Conservation (phyloP, 176 grass and related monocot genomes). For the Musa beccarii region DNA sequence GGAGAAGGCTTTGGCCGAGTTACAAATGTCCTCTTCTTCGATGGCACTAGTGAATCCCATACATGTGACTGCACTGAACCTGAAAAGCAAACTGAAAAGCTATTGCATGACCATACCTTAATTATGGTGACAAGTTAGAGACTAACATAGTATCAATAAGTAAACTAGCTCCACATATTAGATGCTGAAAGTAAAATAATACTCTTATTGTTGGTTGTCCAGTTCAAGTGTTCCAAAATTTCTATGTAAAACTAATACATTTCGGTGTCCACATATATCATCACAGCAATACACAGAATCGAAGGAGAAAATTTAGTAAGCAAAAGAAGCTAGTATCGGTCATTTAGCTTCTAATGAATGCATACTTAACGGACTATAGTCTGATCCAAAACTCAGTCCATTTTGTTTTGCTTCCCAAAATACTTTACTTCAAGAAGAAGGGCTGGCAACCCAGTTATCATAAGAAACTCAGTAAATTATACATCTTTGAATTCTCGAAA, state of each 20-base stretch:
- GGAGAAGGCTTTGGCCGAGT: slow-evolving; percentile 33
- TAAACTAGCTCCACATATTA: not conserved
- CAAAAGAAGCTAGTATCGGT: not conserved
- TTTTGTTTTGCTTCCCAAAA: not conserved
- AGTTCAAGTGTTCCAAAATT: not conserved
- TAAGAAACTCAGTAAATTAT: too few relatives aligned
- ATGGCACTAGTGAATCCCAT: slow-evolving; percentile 30
- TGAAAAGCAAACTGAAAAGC: slow-evolving; percentile 11
- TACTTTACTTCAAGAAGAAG: not conserved
- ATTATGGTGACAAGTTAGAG: not conserved
- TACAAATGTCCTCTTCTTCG: slow-evolving; percentile 36
- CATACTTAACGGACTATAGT: not conserved
- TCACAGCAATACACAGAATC: not conserved
- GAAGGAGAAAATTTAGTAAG: not conserved
- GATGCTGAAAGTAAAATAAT: not conserved
- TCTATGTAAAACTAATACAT: not conserved
- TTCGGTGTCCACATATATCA: not conserved
- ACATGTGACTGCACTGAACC: slow-evolving; percentile 39
- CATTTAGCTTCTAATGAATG: not conserved
- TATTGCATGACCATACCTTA: not conserved
- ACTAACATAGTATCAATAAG: not conserved
- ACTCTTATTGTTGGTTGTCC: not conserved
- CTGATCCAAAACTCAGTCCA: not conserved
- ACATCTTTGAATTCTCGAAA: too few relatives aligned
- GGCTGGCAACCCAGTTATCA: too few relatives aligned